Conservation (phyloP, 495 filamentous ascomycete species). For the Elaphomyces granulatus region DNA sequence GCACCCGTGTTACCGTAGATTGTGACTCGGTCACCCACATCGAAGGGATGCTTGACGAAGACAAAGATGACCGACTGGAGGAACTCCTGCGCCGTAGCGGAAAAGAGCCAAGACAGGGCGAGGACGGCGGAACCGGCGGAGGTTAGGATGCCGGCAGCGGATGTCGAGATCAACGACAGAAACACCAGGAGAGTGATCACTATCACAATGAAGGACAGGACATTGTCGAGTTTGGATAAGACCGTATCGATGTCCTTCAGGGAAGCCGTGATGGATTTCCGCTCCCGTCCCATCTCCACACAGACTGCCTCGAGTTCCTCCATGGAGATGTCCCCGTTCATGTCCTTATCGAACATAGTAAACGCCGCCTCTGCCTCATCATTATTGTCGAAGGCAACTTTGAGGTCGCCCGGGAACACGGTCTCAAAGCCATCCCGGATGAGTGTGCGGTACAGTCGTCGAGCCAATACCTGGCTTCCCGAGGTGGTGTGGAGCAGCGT, state of each 20-base stretch:
- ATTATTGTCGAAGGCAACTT: conserved; percentile 62
- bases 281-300: conserved; percentile 87
- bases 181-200: conserved; percentile 73
- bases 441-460: conserved; percentile 86
- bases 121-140: conserved; percentile 76
- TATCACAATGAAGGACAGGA: conserved; percentile 73
- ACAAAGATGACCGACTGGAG: conserved; percentile 86
- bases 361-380: conserved; percentile 92
- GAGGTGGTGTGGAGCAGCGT: conserved; percentile 56
- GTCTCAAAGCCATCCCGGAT: conserved; percentile 58
- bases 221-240: conserved; percentile 76
- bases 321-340: conserved; percentile 96
- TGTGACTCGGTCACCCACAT: conserved; percentile 87
- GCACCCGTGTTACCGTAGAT: conserved; percentile 83
- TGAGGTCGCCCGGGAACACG: conserved; percentile 61
- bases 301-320: conserved; percentile 88
- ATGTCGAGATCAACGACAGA: conserved; percentile 76
- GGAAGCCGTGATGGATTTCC: conserved; percentile 87
- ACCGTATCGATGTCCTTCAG: conserved; percentile 93
- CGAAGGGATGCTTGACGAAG: conserved; percentile 96
- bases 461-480: conserved; percentile 75
- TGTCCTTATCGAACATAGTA: conserved; percentile 84
- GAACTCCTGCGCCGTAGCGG: conserved; percentile 87
- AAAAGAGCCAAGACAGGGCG: conserved; percentile 83
- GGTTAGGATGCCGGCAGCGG: conserved; percentile 70